Conservation (phyloP, 768 basidiomycete genomes). For the Inosperma sp. region DNA sequence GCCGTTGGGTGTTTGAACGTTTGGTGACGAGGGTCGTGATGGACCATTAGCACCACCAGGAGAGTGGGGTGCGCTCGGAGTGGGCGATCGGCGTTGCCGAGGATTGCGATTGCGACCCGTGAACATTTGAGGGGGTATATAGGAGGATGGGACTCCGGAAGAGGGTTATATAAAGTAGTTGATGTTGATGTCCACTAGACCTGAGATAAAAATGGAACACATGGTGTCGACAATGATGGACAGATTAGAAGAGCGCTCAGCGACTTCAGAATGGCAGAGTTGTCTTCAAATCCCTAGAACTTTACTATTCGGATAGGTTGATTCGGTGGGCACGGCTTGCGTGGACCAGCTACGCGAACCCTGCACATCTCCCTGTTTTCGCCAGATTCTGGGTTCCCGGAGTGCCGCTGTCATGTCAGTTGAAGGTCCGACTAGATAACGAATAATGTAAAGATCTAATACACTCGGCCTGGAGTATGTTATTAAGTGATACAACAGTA, state of each 20-base stretch:
- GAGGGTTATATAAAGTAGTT: too few species aligned
- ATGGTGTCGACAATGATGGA: too few species aligned
- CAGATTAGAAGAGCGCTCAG: too few species aligned
- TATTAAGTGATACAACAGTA: conserved; percentile 1
- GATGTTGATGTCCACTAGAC: neutral
- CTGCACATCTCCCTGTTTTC: too few species aligned
- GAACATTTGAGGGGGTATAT: conserved; percentile 11
- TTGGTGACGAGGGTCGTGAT: conserved; percentile 40
- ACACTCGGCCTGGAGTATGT: neutral
- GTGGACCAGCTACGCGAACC: too few species aligned
- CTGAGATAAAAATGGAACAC: conserved; percentile 4
- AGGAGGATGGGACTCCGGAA: neutral
- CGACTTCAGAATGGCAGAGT: too few species aligned
- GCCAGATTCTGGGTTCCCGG: too few species aligned
- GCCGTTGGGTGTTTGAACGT: conserved; percentile 15
- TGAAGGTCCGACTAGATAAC: too few species aligned
- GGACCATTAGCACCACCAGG: conserved; percentile 22
- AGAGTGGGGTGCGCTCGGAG: conserved; percentile 20
- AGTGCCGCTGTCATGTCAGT: too few species aligned
- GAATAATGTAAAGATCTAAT: neutral
- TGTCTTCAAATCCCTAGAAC: too few species aligned
- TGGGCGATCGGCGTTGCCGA: conserved; percentile 25
- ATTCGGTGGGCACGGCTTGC: too few species aligned
- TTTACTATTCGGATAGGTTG: too few species aligned
- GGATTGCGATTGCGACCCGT: conserved; percentile 31